These are phyloP conservation scores for Fusarium sp. DNA, from an alignment of 2,329 filamentous ascomycete genomes.

Conservation along the genomic window DNA sequence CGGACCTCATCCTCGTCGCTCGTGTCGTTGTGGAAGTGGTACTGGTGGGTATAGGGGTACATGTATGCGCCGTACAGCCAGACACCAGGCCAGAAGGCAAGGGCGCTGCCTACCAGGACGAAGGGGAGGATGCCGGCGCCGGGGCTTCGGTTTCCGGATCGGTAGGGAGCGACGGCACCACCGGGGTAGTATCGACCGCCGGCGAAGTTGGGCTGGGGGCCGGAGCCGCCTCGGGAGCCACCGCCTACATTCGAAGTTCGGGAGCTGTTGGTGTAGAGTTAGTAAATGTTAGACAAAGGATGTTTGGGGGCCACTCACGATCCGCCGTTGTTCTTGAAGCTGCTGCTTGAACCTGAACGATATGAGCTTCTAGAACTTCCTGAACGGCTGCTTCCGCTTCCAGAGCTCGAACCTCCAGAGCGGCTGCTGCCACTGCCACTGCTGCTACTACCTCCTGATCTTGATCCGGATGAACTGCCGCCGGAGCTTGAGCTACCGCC, in stretches of 20 bases:
- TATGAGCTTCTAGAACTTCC: slow-evolving; percentile 32
- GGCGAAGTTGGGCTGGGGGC: slow-evolving; percentile 68
- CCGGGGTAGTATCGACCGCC: slow-evolving; percentile 76
- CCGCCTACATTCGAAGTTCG: slow-evolving; percentile 57
- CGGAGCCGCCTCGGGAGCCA: slow-evolving; percentile 67
- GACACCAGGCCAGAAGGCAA: slow-evolving; percentile 72
- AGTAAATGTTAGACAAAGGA: not conserved
- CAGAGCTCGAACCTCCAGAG: slow-evolving; percentile 28
- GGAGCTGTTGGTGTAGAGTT: not conserved
- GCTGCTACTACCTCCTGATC: slow-evolving; percentile 17
- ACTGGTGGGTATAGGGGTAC: slow-evolving; percentile 61
- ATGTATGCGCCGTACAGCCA: slow-evolving; percentile 75
- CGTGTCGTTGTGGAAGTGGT: slow-evolving; percentile 63
- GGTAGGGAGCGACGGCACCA: slow-evolving; percentile 72
- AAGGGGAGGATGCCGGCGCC: slow-evolving; percentile 66
- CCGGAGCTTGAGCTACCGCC: slow-evolving; percentile 16
- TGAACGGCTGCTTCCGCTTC: slow-evolving; percentile 20
- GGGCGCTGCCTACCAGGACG: slow-evolving; percentile 60
- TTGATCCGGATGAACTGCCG: slow-evolving; percentile 9
- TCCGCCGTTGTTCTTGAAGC: slow-evolving; percentile 1
- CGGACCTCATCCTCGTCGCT: slow-evolving; percentile 54
- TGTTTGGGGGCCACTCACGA: slow-evolving; percentile 12
- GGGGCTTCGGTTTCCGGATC: slow-evolving; percentile 63
- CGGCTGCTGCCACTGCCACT: slow-evolving; percentile 2
- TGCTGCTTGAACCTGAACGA: slow-evolving; percentile 32